Evolutionary conservation across 495 filamentous ascomycete species (phyloP).

Genomic region (Aspergillus sclerotiicarbonarius): DNA sequence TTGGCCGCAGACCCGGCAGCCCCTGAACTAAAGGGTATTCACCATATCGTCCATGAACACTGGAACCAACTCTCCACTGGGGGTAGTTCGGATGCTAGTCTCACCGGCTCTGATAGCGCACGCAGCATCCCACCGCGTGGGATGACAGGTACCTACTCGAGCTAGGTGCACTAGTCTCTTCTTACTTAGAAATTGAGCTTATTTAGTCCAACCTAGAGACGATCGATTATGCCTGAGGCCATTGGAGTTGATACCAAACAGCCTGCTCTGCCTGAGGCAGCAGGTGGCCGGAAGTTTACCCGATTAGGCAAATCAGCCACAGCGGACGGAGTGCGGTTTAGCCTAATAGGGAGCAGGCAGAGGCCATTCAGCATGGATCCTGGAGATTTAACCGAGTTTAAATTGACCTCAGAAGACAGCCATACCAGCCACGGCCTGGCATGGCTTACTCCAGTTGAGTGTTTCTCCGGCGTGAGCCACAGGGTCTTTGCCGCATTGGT

Average conservation of each 20-base stretch:
- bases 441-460: not conserved
- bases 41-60: too few species aligned
- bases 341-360: not conserved
- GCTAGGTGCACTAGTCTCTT: too few species aligned
- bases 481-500: not conserved
- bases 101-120: too few species aligned
- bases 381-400: not conserved
- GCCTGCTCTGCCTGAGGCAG: not conserved
- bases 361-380: not conserved
- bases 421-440: not conserved
- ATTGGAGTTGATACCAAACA: not conserved
- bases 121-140: too few species aligned
- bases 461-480: not conserved
- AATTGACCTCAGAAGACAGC: not conserved
- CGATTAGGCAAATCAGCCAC: conserved; percentile 7
- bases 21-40: too few species aligned
- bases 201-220: too few species aligned
- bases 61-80: too few species aligned
- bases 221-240: too few species aligned
- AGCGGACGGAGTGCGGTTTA: not conserved
- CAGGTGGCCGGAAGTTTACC: conserved; percentile 6
- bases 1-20: not conserved
- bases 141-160: too few species aligned
- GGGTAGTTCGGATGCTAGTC: too few species aligned
- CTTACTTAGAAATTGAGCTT: too few species aligned